A percentile compares a stretch with the other conserved stretches of the same genome.
phyloP scores from a whole-genome alignment of 306 rosid species.

The Mimosa pudica region DNA sequence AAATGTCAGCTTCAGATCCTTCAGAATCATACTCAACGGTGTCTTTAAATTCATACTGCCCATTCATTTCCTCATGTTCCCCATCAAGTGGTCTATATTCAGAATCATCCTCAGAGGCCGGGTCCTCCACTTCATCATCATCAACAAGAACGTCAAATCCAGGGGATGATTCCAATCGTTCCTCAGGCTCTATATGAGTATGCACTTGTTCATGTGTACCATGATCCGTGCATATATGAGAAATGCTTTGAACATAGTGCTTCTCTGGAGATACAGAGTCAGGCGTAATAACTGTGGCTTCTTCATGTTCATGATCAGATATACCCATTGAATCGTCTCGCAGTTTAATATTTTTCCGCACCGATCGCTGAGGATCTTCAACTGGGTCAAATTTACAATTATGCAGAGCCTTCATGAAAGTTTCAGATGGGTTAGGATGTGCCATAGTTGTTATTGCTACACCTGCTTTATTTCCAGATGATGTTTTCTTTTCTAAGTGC shows the following conservation, averaged over 20 bases:
- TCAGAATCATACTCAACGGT: conserved; percentile 47
- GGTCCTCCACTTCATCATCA: conserved; percentile 37
- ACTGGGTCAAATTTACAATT: conserved; percentile 37
- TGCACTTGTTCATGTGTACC: conserved; percentile 58
- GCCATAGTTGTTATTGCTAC: conserved; percentile 38
- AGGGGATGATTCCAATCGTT: conserved; percentile 78
- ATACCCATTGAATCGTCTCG: conserved; percentile 34
- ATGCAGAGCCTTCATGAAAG: conserved; percentile 34
- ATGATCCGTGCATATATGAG: conserved; percentile 48
- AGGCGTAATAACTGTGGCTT: conserved; percentile 20
- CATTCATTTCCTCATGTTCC: conserved; percentile 3
- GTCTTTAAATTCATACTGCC: conserved; percentile 49
- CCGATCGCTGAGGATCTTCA: conserved; percentile 33
- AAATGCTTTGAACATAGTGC: conserved; percentile 37
- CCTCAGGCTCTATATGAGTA: conserved; percentile 56
- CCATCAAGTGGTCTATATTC: conserved; percentile 1
- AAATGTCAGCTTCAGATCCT: conserved; percentile 49
- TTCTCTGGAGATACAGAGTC: conserved; percentile 8
- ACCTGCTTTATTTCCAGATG: conserved; percentile 40
- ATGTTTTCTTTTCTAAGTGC: conserved; percentile 46
- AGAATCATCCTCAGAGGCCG: conserved; percentile 1
- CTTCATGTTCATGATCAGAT: conserved; percentile 51
- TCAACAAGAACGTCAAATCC: conserved; percentile 94
- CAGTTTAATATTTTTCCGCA: conserved; percentile 40
- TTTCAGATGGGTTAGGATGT: conserved; percentile 38